These are phyloP conservation scores for Backusella australiensis DNA, from an alignment of 192 early-diverging fungal species.

Conservation along the genomic window DNA sequence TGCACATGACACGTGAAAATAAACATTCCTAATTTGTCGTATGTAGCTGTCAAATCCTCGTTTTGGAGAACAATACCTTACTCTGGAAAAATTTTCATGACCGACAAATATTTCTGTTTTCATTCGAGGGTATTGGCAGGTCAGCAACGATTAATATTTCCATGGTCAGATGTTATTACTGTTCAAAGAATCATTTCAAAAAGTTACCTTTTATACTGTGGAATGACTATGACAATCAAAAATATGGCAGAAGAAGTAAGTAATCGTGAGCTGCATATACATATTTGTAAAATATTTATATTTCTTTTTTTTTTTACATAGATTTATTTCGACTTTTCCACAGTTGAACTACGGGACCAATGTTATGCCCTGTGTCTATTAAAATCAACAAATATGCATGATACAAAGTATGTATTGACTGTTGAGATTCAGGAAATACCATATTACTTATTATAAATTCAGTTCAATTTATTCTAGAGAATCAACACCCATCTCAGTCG, in stretches of 20 bases:
- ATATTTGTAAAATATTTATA: background rate
- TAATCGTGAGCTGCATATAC: background rate
- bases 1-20: background rate
- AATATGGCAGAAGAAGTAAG: constrained; percentile 44
- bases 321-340: constrained; percentile 58
- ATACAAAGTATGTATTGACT: background rate
- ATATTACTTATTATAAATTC: background rate
- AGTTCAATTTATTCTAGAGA: background rate
- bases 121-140: constrained; percentile 49
- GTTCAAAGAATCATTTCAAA: constrained; percentile 38
- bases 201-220: constrained; percentile 40
- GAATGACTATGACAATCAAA: constrained; percentile 39
- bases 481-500: background rate
- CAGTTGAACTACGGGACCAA: constrained; percentile 35
- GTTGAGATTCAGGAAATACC: background rate
- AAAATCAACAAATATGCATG: background rate
- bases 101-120: constrained; percentile 62
- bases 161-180: constrained; percentile 47
- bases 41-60: constrained; percentile 35
- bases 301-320: background rate
- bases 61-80: constrained; percentile 49
- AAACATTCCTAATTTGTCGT: background rate
- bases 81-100: constrained; percentile 60
- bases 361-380: constrained; percentile 31
- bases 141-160: constrained; percentile 51